Evolutionary conservation across 192 early-diverging fungal species (phyloP).

Genomic region (Dimargaris verticillata): DNA sequence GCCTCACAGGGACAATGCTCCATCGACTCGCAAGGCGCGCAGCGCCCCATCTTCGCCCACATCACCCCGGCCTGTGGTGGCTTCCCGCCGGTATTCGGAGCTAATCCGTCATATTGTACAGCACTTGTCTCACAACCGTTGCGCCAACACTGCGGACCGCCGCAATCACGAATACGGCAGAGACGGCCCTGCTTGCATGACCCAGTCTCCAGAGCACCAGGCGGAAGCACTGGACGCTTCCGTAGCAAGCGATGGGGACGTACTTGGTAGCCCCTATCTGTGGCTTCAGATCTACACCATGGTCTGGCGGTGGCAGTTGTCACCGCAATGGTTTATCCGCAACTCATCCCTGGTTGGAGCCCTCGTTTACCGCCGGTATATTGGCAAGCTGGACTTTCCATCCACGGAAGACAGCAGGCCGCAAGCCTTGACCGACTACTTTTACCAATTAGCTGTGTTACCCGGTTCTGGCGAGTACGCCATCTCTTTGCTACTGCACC

Average conservation of each 20-base stretch:
- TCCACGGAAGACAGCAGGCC: conserved; percentile 39
- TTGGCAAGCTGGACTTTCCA: conserved; percentile 32
- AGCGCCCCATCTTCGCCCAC: conserved; percentile 13
- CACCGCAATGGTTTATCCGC: conserved; percentile 68
- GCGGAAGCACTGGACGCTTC: no score
- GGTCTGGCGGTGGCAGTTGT: conserved; percentile 62
- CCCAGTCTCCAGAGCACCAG: no score
- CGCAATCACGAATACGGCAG: conserved; percentile 4
- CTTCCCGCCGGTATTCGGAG: conserved; percentile 4
- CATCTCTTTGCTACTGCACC: conserved; percentile 51
- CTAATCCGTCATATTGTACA: conserved; percentile 6
- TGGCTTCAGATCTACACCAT: conserved; percentile 19
- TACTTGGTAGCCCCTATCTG: conserved; percentile 20
- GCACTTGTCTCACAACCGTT: neutral
- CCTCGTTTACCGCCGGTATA: conserved; percentile 29
- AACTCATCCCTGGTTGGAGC: conserved; percentile 60
- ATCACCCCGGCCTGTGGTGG: no score
- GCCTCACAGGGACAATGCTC: conserved; percentile 2
- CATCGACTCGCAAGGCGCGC: conserved; percentile 16
- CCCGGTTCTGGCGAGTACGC: conserved; percentile 74
- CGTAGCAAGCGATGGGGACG: conserved; percentile 3
- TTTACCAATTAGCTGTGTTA: conserved; percentile 65
- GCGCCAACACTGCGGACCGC: neutral
- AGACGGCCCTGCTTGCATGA: no score
- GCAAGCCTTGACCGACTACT: conserved; percentile 57